Conservation (phyloP, 257 asterid species). For the Verbena officinalis region DNA sequence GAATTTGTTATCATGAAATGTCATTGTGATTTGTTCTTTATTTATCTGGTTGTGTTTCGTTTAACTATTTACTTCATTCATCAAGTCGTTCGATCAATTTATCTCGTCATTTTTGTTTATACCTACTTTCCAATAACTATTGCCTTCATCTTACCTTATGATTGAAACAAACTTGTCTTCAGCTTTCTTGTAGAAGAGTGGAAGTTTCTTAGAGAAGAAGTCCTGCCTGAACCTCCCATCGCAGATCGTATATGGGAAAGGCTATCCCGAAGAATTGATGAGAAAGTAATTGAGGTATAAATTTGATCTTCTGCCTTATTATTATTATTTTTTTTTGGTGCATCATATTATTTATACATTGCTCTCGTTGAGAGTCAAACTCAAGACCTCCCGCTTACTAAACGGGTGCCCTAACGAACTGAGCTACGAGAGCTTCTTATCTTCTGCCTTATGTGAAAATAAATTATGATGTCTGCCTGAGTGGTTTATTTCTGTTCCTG, state of each 20-base stretch:
- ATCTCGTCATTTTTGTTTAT: conserved; percentile 10
- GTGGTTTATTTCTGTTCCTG: conserved; percentile 6
- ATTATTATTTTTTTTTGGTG: no score
- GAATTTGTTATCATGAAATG: conserved; percentile 5
- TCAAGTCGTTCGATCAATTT: conserved; percentile 14
- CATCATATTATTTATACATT: neutral
- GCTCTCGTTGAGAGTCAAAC: conserved; percentile 85
- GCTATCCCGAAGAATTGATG: conserved; percentile 55
- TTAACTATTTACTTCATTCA: conserved; percentile 11
- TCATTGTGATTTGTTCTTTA: conserved; percentile 6
- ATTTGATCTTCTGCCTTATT: conserved; percentile 8
- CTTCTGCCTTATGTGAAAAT: conserved; percentile 14
- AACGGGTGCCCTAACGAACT: conserved; percentile 98
- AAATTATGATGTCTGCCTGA: conserved; percentile 4
- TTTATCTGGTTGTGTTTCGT: conserved; percentile 14
- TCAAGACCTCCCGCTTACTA: conserved; percentile 99
- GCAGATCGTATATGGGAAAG: conserved; percentile 60
- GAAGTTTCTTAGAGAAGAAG: conserved; percentile 51
- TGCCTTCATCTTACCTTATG: conserved; percentile 19
- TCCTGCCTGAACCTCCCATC: conserved; percentile 48
- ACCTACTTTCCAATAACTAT: conserved; percentile 12
- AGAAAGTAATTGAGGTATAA: conserved; percentile 64
- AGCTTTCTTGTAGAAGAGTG: conserved; percentile 88
- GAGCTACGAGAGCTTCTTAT: conserved; percentile 89
- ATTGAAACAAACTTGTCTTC: conserved; percentile 28